phyloP scores from a whole-genome alignment of 148 eudicot genomes.

The Silene latifolia region DNA sequence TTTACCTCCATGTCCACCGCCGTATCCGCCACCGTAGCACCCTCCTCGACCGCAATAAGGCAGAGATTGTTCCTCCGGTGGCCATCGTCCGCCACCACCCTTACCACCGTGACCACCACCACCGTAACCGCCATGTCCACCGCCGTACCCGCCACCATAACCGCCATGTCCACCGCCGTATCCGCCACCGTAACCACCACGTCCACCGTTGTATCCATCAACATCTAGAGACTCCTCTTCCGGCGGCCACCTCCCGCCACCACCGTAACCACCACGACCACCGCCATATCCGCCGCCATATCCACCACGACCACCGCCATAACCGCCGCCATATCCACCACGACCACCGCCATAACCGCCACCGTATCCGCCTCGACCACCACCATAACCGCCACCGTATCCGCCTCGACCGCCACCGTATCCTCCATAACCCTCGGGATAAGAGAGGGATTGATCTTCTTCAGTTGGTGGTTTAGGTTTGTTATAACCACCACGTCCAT shows the following conservation, averaged over 20 bases:
- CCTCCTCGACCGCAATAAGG: not conserved
- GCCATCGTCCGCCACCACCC: not conserved
- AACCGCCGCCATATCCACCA: not conserved
- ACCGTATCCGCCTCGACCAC: not conserved
- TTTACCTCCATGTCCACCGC: not conserved
- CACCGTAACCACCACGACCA: no score
- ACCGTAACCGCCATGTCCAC: not conserved
- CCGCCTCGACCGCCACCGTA: not conserved
- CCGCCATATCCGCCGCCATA: not conserved
- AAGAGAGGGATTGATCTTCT: not conserved
- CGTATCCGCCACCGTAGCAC: not conserved
- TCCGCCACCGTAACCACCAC: not conserved
- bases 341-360: not conserved
- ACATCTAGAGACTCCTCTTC: no score
- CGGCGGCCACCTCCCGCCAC: no score
- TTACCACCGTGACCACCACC: not conserved
- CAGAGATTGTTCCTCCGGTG: no score
- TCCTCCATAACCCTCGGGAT: not conserved
- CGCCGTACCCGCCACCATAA: not conserved
- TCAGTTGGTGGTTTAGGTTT: not conserved
- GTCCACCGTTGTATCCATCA: no score
- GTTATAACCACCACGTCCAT: slow-evolving; percentile 5
- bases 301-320: not conserved
- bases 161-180: not conserved
- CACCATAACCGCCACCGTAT: no score